Conservation (phyloP, 1,284 basidiomycete genomes). For the Spongispora temasekensis region DNA sequence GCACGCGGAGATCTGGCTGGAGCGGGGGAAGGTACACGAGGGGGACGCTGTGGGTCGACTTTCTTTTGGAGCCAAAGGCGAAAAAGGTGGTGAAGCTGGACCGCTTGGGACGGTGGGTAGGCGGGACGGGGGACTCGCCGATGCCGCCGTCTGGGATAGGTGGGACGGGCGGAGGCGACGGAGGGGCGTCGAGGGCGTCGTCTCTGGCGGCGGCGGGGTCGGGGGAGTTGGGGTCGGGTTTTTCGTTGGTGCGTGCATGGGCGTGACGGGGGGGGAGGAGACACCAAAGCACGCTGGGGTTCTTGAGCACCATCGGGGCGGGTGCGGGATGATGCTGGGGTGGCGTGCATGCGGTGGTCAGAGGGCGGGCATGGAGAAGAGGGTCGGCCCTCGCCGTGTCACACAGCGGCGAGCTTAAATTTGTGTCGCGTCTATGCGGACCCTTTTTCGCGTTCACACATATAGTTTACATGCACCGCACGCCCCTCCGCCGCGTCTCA, state of each 20-base stretch:
- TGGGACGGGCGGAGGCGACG: too few relatives aligned
- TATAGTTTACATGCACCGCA: slow-evolving; percentile 44
- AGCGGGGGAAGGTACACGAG: slow-evolving; percentile 11
- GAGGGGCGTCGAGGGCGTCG: slow-evolving; percentile 5
- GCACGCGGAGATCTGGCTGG: slow-evolving; percentile 13
- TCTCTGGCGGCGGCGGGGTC: neutral
- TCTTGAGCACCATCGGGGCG: slow-evolving; percentile 29
- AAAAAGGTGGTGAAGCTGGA: slow-evolving; percentile 49
- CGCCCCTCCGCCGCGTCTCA: slow-evolving; percentile 86
- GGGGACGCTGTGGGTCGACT: slow-evolving; percentile 11
- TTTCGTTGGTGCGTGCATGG: slow-evolving; percentile 1
- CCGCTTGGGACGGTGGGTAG: slow-evolving; percentile 37
- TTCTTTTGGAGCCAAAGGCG: slow-evolving; percentile 31
- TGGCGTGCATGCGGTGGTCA: neutral
- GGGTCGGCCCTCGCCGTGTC: slow-evolving; percentile 15
- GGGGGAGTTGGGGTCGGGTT: neutral
- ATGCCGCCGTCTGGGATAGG: slow-evolving; percentile 52
- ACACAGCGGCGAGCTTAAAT: slow-evolving; percentile 15
- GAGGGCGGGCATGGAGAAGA: slow-evolving; percentile 5
- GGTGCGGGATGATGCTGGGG: too few relatives aligned
- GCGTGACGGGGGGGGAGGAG: slow-evolving; percentile 29
- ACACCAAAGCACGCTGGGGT: slow-evolving; percentile 24
- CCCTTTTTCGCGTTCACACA: slow-evolving; percentile 8
- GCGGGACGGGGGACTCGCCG: slow-evolving; percentile 57
- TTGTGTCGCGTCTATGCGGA: slow-evolving; percentile 6